Conservation (phyloP, 2,329 filamentous ascomycete species). For the Fusarium graminum region DNA sequence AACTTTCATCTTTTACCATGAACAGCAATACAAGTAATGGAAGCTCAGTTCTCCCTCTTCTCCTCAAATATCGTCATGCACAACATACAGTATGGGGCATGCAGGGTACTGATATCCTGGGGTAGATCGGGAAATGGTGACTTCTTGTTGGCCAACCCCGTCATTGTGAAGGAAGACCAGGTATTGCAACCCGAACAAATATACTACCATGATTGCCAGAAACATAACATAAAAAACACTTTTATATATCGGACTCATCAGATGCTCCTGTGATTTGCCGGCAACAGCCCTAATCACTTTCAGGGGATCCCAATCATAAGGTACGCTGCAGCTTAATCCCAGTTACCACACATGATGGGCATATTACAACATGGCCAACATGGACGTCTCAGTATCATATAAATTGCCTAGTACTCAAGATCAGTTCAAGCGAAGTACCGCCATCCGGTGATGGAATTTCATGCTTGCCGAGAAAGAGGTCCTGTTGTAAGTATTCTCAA, state of each 20-base stretch:
- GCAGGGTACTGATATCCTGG: not conserved
- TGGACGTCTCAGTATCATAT: slow-evolving; percentile 1
- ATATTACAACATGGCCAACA: slow-evolving; percentile 16
- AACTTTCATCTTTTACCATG: too few relatives aligned
- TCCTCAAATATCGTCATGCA: not conserved
- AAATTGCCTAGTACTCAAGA: slow-evolving; percentile 12
- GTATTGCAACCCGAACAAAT: too few relatives aligned
- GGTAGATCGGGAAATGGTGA: not conserved
- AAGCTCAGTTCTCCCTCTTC: not conserved
- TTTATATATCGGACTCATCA: too few relatives aligned
- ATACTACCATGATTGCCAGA: not conserved
- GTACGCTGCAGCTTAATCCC: not conserved
- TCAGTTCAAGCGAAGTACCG: slow-evolving; percentile 1
- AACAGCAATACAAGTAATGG: not conserved
- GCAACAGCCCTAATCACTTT: not conserved
- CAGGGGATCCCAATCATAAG: slow-evolving; percentile 3
- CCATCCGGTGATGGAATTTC: slow-evolving; percentile 8
- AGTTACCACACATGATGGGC: slow-evolving; percentile 8
- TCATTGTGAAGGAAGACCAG: not conserved
- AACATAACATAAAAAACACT: not conserved
- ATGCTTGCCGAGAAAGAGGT: slow-evolving; percentile 3
- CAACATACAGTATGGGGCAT: not conserved
- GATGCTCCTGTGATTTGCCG: not conserved
- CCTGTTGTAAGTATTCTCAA: slow-evolving; percentile 3
- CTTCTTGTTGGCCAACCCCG: not conserved